Evolutionary conservation across 805 yeast species (phyloP).

Genomic region (Nakazawaea anatomiae): DNA sequence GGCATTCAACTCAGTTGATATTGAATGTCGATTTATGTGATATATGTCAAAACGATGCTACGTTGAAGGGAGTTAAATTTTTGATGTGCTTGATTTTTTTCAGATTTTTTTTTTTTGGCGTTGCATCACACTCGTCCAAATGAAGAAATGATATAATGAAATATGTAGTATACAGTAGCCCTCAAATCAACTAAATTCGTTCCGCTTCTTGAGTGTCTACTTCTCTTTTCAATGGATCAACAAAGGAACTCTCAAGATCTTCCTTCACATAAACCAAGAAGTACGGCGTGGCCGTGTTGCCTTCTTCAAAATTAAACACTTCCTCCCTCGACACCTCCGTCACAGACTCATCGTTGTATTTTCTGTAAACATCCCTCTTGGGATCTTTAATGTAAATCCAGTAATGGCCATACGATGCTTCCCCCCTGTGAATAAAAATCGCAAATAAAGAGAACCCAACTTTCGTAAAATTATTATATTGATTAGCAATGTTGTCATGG

Average conservation of each 20-base stretch:
- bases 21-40: too few species aligned
- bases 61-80: too few species aligned
- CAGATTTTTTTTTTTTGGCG: too few species aligned
- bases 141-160: too few species aligned
- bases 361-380: slow-evolving; percentile 61
- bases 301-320: slow-evolving; percentile 58
- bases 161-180: too few species aligned
- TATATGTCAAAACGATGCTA: too few species aligned
- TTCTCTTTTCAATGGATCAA: slow-evolving; percentile 62
- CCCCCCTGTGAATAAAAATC: slow-evolving; percentile 91
- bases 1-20: too few species aligned
- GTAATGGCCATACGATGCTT: slow-evolving; percentile 94
- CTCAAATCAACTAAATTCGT: neutral
- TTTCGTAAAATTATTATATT: slow-evolving; percentile 54
- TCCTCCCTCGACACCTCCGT: slow-evolving; percentile 66
- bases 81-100: too few species aligned
- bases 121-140: too few species aligned
- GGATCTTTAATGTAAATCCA: slow-evolving; percentile 91
- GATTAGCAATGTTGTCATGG: slow-evolving; percentile 44
- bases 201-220: slow-evolving; percentile 12
- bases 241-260: slow-evolving; percentile 42
- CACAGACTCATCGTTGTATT: slow-evolving; percentile 95
- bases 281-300: slow-evolving; percentile 90
- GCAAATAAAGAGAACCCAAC: slow-evolving; percentile 85
- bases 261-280: slow-evolving; percentile 79